Evolutionary conservation across 352 stramenopile species (phyloP), one percentile per base, ranked within the genome.

Genomic region (Phytophthora hybrid): DNA sequence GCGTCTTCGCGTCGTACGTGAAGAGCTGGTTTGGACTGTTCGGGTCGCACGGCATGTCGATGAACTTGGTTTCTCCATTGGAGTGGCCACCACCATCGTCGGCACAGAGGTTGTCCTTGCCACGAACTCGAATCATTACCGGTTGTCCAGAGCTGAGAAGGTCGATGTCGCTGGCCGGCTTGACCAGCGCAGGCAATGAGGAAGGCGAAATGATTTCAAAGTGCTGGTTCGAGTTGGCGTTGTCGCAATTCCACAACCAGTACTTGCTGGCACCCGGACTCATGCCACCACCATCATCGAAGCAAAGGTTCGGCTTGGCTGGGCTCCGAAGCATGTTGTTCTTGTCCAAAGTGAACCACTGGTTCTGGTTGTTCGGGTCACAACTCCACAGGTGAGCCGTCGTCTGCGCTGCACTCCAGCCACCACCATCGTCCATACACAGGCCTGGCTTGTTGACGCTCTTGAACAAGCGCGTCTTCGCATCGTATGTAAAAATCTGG

Each of bases 391-490:
- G 1, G 37, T 44, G 37, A 5, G 11, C 37, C 37, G 37, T 44
- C 1, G 37, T 44, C 11, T 44, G 37, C 1, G 37, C 37, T 6
- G 37, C 29, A 1, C n/a, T 32, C 49, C 47, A 60, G 34, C 59
- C 62, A 37, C 73, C 69, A 10, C 64, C 67, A 18, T 80, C 76
- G n/a, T 83, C 73, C 23, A 81, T 52, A 34, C 77, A 83, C 34
- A 82, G 37, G 1, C 68, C 68, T 0, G 14, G 7, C 29, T 80
- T 80, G 31, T 66, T 60, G 0, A 72, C 65, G 32, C 71, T 80
- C 13, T 52, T 49, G 63, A 83, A 73, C 68, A 73, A 55, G 29
- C 62, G 37, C 2, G 37, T 44, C 37, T 44, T 44, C 0, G 37
- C 11, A 1, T 44, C 37, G 11, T 44, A 44, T 0, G 37, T 44